phyloP scores from a whole-genome alignment of 768 basidiomycete genomes.

The Punctularia strigosozonata region DNA sequence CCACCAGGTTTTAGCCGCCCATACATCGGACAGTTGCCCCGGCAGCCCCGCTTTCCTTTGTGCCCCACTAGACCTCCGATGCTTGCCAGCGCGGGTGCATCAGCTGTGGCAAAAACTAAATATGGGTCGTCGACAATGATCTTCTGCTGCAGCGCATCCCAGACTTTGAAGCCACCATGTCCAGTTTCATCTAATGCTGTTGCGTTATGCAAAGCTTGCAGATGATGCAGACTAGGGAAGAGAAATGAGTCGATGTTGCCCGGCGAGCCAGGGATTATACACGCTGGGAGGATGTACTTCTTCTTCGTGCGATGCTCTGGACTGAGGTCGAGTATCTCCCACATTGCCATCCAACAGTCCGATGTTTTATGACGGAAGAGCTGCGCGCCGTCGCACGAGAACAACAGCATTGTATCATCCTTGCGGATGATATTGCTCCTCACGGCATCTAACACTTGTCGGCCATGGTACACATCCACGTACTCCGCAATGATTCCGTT shows the following conservation, averaged over 20 bases:
- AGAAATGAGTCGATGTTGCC: slow-evolving; percentile 22
- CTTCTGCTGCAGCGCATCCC: slow-evolving; percentile 14
- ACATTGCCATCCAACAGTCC: slow-evolving; percentile 30
- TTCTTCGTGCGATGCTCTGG: slow-evolving; percentile 20
- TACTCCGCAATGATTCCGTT: slow-evolving; percentile 16
- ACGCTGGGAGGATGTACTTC: slow-evolving; percentile 19
- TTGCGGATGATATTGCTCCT: slow-evolving; percentile 8
- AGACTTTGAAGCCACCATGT: slow-evolving; percentile 21
- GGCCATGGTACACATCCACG: slow-evolving; percentile 11
- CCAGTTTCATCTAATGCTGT: too few species aligned
- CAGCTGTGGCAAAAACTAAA: slow-evolving; percentile 16
- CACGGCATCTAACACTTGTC: slow-evolving; percentile 15
- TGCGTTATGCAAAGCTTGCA: slow-evolving; percentile 17
- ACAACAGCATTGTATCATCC: slow-evolving; percentile 22
- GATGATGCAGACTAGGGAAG: slow-evolving; percentile 22
- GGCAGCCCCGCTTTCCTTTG: slow-evolving; percentile 22
- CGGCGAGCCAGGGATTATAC: slow-evolving; percentile 22
- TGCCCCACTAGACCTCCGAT: slow-evolving; percentile 25
- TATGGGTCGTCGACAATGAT: slow-evolving; percentile 11
- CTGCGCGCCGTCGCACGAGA: slow-evolving; percentile 30
- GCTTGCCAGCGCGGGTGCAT: slow-evolving; percentile 13
- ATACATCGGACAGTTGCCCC: slow-evolving; percentile 16
- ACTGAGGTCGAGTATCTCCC: slow-evolving; percentile 20
- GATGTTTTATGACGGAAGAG: slow-evolving; percentile 30
- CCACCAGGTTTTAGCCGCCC: slow-evolving; percentile 17